Conservation (phyloP, 495 filamentous ascomycete genomes). For the Penicillium paxilli region DNA sequence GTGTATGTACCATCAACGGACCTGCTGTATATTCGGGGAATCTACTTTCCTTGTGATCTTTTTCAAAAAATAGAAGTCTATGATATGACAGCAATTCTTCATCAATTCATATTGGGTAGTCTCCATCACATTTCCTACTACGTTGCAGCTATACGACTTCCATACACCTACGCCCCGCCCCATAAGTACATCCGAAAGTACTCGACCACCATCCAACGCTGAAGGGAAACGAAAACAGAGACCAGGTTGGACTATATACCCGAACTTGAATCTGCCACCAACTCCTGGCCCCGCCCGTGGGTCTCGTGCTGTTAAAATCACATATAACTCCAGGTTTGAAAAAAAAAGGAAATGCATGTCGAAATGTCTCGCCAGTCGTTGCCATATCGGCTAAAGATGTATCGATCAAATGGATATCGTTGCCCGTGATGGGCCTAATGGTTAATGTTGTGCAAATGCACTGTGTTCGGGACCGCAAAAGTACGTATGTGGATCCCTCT, state of each 20-base stretch:
- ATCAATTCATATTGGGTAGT: neutral
- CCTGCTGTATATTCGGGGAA: constrained; percentile 6
- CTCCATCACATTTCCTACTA: neutral
- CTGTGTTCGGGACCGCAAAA: constrained; percentile 1
- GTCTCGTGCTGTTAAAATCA: neutral
- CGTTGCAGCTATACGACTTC: neutral
- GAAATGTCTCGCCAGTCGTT: neutral
- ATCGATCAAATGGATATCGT: constrained; percentile 10
- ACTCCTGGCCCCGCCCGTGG: neutral
- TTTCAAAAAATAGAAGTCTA: neutral
- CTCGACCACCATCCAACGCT: neutral
- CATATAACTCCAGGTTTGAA: neutral
- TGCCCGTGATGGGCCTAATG: constrained; percentile 3
- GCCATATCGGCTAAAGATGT: neutral
- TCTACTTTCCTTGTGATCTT: neutral
- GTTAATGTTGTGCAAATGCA: constrained; percentile 5
- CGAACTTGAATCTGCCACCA: neutral
- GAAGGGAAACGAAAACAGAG: neutral
- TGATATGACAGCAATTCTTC: neutral
- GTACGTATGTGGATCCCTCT: neutral
- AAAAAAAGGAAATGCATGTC: constrained; percentile 5
- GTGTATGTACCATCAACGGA: constrained; percentile 22
- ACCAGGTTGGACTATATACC: neutral
- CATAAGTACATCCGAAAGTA: neutral
- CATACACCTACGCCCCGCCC: neutral